A percentile compares a stretch with the other conserved stretches of the same genome.
Evolutionary conservation across 805 yeast genomes (phyloP).

Genomic region (Lipomyces yamanashiensis): DNA sequence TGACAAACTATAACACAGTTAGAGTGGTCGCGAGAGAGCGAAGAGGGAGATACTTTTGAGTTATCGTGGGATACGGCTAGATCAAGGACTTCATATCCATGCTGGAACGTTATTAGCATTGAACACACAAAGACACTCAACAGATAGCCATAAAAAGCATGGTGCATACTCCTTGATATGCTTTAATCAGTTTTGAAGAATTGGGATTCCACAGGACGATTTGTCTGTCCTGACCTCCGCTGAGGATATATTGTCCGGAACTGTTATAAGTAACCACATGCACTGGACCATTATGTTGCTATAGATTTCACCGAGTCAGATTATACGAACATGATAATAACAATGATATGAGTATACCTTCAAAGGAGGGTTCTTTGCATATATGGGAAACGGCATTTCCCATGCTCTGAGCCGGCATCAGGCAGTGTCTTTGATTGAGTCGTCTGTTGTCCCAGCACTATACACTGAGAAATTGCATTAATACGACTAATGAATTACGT

Average conservation of each 20-base stretch:
- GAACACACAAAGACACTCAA: not conserved
- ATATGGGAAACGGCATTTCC: constrained; percentile 24
- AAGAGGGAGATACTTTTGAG: constrained; percentile 25
- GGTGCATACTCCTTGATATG: constrained; percentile 27
- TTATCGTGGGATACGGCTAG: constrained; percentile 40
- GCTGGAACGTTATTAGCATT: constrained; percentile 18
- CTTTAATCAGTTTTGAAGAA: constrained; percentile 33
- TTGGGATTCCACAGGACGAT: constrained; percentile 42
- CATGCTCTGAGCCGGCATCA: not conserved
- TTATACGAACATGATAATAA: not conserved
- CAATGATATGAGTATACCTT: not conserved
- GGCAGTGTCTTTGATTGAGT: not conserved
- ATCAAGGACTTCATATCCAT: constrained; percentile 44
- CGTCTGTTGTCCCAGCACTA: not conserved
- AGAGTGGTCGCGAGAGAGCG: not conserved
- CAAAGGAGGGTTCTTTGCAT: constrained; percentile 11
- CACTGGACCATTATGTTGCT: constrained; percentile 37
- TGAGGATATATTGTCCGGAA: constrained; percentile 40
- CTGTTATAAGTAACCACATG: constrained; percentile 41
- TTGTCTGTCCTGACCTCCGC: constrained; percentile 44
- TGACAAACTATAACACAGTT: constrained; percentile 37
- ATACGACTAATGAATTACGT: too few species aligned
- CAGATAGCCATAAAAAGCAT: not conserved
- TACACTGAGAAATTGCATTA: too few species aligned
- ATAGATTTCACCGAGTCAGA: not conserved